Evolutionary conservation across 441 rosid species (phyloP).

Genomic region (Croton laevigatus): DNA sequence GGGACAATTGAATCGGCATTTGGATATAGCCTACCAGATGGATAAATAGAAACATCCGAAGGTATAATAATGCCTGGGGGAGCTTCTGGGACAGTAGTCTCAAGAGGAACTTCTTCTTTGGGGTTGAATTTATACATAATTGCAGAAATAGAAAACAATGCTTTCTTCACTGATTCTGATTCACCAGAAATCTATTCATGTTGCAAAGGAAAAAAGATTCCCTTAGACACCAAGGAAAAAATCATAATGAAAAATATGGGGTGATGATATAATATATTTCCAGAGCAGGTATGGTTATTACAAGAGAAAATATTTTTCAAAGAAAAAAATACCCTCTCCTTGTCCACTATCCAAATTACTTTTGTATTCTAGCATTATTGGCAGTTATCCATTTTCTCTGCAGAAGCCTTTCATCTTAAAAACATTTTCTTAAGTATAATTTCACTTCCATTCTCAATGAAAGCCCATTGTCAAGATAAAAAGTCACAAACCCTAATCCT

Average conservation of each 20-base stretch:
- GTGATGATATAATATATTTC: too few species aligned
- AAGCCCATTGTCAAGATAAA: too few species aligned
- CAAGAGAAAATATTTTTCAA: too few species aligned
- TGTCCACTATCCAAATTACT: too few species aligned
- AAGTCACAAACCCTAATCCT: too few species aligned
- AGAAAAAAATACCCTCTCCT: too few species aligned
- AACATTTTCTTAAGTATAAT: too few species aligned
- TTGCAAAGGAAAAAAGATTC: background rate
- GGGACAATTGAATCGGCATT: slow-evolving; percentile 55
- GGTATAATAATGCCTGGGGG: slow-evolving; percentile 85
- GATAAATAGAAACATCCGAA: slow-evolving; percentile 78
- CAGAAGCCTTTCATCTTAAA: too few species aligned
- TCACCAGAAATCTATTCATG: slow-evolving; percentile 70
- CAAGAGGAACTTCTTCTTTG: slow-evolving; percentile 84
- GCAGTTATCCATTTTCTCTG: too few species aligned
- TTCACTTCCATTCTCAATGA: too few species aligned
- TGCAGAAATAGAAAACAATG: slow-evolving; percentile 77
- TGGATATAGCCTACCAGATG: slow-evolving; percentile 66
- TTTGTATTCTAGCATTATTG: too few species aligned
- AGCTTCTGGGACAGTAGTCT: slow-evolving; percentile 62
- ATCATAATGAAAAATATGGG: background rate
- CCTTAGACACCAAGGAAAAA: background rate
- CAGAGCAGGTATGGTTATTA: too few species aligned
- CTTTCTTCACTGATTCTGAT: slow-evolving; percentile 74
- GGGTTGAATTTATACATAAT: slow-evolving; percentile 89